These are phyloP conservation scores for Poteriospumella lacustris DNA, from an alignment of 108 stramenopile genomes.

Conservation along the genomic window DNA sequence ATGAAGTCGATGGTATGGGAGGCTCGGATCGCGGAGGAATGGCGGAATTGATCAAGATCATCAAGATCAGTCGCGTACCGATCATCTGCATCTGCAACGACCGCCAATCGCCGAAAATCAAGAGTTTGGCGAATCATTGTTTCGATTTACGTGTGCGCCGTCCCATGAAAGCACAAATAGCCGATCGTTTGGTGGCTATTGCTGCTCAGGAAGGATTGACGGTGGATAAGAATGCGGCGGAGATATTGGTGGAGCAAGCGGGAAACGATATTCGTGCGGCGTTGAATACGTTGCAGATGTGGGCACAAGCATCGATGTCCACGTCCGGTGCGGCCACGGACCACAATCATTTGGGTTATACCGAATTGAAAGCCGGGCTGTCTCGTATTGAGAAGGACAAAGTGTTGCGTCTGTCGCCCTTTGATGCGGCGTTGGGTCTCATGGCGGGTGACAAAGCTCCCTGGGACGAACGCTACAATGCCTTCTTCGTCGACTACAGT, in stretches of 20 bases:
- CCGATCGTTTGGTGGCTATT: constrained; percentile 63
- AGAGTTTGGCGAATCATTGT: constrained; percentile 78
- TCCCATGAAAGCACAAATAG: constrained; percentile 69
- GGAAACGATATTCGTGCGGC: constrained; percentile 92
- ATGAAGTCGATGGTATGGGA: constrained; percentile 99
- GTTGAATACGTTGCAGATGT: constrained; percentile 90
- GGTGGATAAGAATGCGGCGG: constrained; percentile 75
- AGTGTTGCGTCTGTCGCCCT: constrained; percentile 75
- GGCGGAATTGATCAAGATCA: constrained; percentile 85
- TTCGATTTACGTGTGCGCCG: constrained; percentile 78
- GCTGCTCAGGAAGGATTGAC: constrained; percentile 55
- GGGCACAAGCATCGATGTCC: constrained; percentile 54
- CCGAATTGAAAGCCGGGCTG: constrained; percentile 60
- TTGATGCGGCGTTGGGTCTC: constrained; percentile 78
- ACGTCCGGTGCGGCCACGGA: too few species aligned
- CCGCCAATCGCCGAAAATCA: constrained; percentile 77
- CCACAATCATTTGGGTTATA: constrained; percentile 80
- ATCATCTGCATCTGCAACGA: constrained; percentile 99
- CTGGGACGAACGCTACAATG: constrained; percentile 74
- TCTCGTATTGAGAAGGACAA: constrained; percentile 64
- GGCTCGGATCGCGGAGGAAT: constrained; percentile 85
- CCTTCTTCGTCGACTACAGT: constrained; percentile 91
- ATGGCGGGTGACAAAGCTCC: constrained; percentile 51
- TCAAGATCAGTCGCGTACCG: constrained; percentile 84
- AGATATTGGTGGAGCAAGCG: constrained; percentile 83